phyloP scores from a whole-genome alignment of 2,329 filamentous ascomycete species.

The Colletotrichum siamense region DNA sequence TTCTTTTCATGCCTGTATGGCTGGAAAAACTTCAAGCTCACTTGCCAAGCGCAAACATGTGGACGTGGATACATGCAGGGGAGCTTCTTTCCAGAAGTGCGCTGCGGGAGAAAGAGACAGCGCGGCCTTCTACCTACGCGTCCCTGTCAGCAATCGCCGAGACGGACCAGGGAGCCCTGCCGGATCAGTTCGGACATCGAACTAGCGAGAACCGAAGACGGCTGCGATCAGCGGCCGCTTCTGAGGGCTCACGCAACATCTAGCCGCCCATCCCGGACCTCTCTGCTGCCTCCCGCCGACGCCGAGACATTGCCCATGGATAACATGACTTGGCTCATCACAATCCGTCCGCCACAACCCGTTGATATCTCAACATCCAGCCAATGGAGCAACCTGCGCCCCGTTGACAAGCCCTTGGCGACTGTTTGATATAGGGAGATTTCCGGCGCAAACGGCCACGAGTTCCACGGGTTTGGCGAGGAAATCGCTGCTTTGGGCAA shows the following conservation, averaged over 20 bases:
- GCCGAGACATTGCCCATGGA: constrained; percentile 7
- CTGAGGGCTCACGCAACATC: not conserved
- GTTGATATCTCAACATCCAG: not conserved
- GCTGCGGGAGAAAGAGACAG: not conserved
- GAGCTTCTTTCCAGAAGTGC: too few relatives aligned
- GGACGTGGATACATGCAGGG: not conserved
- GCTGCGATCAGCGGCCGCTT: constrained; percentile 7
- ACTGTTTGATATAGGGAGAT: not conserved
- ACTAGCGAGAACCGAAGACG: not conserved
- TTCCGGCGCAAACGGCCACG: not conserved
- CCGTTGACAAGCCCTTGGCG: constrained; percentile 14
- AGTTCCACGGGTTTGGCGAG: not conserved
- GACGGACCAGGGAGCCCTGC: constrained; percentile 7
- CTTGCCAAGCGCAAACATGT: not conserved
- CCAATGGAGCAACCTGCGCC: not conserved
- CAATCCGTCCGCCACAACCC: not conserved
- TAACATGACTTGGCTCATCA: constrained; percentile 4
- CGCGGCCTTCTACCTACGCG: not conserved
- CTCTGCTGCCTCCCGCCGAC: not conserved
- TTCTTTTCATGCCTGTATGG: not conserved
- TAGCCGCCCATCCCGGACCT: not conserved
- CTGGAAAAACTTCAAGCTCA: not conserved
- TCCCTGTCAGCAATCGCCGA: not conserved
- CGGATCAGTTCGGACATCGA: not conserved
- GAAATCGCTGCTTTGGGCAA: not conserved